Percentiles rank a stretch among this genome's conserved stretches.
phyloP scores from a whole-genome alignment of 768 basidiomycete species.

The Lentinula lateritia region DNA sequence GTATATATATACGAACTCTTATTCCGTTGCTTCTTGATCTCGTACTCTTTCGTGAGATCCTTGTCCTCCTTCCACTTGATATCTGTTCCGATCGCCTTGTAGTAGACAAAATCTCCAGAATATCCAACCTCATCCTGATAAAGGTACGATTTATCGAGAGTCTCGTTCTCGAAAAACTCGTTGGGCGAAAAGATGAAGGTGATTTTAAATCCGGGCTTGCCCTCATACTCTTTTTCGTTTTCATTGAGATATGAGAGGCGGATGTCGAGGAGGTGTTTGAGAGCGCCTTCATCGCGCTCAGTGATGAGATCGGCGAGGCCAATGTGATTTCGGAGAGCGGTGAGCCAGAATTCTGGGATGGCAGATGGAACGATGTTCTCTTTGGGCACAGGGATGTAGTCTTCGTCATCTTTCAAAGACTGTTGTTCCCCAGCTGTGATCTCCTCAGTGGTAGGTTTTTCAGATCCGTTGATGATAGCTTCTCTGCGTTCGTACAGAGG shows the following conservation, averaged over 20 bases:
- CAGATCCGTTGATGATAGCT: conserved; percentile 76
- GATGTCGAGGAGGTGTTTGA: conserved; percentile 80
- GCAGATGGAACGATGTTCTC: conserved; percentile 37
- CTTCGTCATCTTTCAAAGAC: conserved; percentile 69
- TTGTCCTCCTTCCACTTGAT: conserved; percentile 99
- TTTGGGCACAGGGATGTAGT: conserved; percentile 57
- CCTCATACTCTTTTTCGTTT: conserved; percentile 39
- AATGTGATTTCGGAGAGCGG: conserved; percentile 88
- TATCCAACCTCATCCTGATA: conserved; percentile 94
- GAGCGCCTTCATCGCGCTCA: conserved; percentile 83
- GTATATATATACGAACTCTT: conserved; percentile 62
- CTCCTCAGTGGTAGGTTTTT: conserved; percentile 73
- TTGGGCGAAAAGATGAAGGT: conserved; percentile 77
- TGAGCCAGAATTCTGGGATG: conserved; percentile 98
- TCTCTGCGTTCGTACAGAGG: conserved; percentile 86
- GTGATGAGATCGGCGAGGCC: conserved; percentile 86
- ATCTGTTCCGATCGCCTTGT: conserved; percentile 87
- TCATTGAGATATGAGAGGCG: conserved; percentile 63
- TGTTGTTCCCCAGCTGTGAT: conserved; percentile 73
- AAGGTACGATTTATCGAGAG: conserved; percentile 89
- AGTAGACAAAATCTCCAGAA: conserved; percentile 94
- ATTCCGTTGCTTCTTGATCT: conserved; percentile 99
- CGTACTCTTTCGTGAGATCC: conserved; percentile 94
- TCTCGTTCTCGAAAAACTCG: conserved; percentile 81
- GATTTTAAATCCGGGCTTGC: conserved; percentile 89